Base-by-base conservation (phyloP, 148 eudicot genomes). In the Pouteria glomerata region DNA sequence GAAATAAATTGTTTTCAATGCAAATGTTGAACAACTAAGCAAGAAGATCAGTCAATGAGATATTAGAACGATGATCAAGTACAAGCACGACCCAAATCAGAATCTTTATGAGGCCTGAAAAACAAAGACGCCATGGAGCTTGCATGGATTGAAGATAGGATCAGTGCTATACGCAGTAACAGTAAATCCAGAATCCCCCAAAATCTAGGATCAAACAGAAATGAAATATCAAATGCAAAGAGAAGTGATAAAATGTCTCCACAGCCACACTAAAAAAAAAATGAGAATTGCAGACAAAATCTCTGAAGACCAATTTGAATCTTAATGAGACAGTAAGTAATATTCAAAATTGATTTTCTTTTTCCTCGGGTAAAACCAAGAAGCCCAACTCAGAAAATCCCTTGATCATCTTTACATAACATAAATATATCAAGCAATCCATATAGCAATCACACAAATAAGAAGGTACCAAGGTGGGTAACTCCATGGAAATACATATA, bases 391-490 rank as follows among this genome's bases (percentile, higher is more conserved):
- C 14, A 37, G 21, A 35, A 69, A 53, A 63, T 29, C 61, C 62
- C 16, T 55, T 55, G 35, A 55, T 48, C 59, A 53, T 37, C 50
- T 53, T 8, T 19, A 41, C 11, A 14, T 15, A 27, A 7, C 23
- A 57, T 31, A 64, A 11, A 65, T 66, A 23, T 74, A 70, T 64
- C 42, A 53, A 23, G 19, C 15, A 57, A 50, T 68, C 34, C 56
- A 12, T 10, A 8, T 5, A 39, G 10, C 44, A 35, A 57, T 39
- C 67, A 75, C 1, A 24, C 51, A 33, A 13, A 63, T 2, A 8
- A 53, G n/a, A 14, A 37, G 41, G 44, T 27, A 61, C 73, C 76
- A 73, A 51, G 69, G 50, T 70, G 62, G 35, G 34, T 59, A 70
- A 75, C 63, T 58, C 66, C 74, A 30, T 45, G 26, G 45, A 65